Base-by-base conservation (phyloP, 2,329 filamentous ascomycete genomes). In the Pseudohalonectria lignicola region DNA sequence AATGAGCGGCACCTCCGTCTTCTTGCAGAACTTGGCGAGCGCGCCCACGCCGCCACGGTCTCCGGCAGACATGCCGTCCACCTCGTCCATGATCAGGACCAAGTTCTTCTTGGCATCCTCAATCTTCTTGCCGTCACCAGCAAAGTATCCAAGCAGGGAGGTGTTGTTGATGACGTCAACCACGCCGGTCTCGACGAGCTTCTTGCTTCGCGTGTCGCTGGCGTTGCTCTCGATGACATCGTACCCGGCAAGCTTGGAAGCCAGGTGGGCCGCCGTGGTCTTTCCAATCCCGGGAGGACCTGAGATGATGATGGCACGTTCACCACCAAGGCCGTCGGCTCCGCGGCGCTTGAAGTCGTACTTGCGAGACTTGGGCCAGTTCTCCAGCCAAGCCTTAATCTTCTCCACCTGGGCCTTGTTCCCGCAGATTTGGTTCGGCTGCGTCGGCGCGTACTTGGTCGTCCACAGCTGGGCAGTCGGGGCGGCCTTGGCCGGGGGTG, bases 61-160 rank as follows among this genome's bases (percentile, higher is more conserved):
- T 54, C 92, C 92, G 26, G 86, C 88, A 43, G 90, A 96, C 92
- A 98, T 96, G 37, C 92, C 92, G 52, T 98, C 92, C 4, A 98
- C 92, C 61, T 98, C 92, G 50, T 98, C 92, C 92, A 98, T 96
- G 61, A 98, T 86, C 35, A 98, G 66, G 5, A 95, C 86, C 25
- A 96, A 78, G 49, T 95, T 95, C 66, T 93, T 94, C 66, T 92
- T 96, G 13, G 70, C 69, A 4, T 67, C 62, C 32, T 95, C 82
- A 4, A 94, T 79, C 41, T 80, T 74, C 59, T 92, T 85, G 18
- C 84, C 83, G 40, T 88, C 84, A 3, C 78, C 79, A 6, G 87
- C 79, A 57, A 96, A 98, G 60, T 83, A 98, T 2, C 92, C 92
- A 40, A 87, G 72, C 11, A 98, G 67, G 17, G 90, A 96, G 0